Conservation (phyloP, 495 filamentous ascomycete species). For the Hypoxylon intermedium region DNA sequence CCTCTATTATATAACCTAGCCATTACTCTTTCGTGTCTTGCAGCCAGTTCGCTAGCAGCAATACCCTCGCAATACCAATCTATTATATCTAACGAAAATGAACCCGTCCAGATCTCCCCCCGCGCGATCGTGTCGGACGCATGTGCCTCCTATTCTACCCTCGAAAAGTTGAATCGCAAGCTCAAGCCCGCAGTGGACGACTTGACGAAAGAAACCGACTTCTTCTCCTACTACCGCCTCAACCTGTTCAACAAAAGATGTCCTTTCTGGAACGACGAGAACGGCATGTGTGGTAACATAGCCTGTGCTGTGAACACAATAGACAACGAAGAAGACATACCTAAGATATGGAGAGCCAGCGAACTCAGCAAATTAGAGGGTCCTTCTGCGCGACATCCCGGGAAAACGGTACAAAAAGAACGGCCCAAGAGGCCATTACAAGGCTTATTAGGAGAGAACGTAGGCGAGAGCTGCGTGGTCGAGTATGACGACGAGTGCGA, state of each 20-base stretch:
- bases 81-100: slow-evolving; percentile 47
- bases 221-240: slow-evolving; percentile 95
- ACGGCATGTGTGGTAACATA: slow-evolving; percentile 95
- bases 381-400: slow-evolving; percentile 87
- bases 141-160: slow-evolving; percentile 87
- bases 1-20: slow-evolving; percentile 30
- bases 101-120: slow-evolving; percentile 58
- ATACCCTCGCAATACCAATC: slow-evolving; percentile 33
- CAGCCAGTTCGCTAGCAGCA: slow-evolving; percentile 33
- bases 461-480: slow-evolving; percentile 93
- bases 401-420: slow-evolving; percentile 71
- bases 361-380: slow-evolving; percentile 93
- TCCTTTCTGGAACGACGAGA: slow-evolving; percentile 93
- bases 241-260: slow-evolving; percentile 96
- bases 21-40: slow-evolving; percentile 29
- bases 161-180: slow-evolving; percentile 81
- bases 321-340: slow-evolving; percentile 93
- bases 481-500: slow-evolving; percentile 99
- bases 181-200: slow-evolving; percentile 81
- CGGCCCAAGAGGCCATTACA: slow-evolving; percentile 75
- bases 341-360: slow-evolving; percentile 86
- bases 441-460: slow-evolving; percentile 81
- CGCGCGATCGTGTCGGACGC: slow-evolving; percentile 78
- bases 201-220: slow-evolving; percentile 87
- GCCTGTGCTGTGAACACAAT: slow-evolving; percentile 97